Evolutionary conservation across 129 eudicot species (phyloP).

Genomic region (Flaveria linearis): DNA sequence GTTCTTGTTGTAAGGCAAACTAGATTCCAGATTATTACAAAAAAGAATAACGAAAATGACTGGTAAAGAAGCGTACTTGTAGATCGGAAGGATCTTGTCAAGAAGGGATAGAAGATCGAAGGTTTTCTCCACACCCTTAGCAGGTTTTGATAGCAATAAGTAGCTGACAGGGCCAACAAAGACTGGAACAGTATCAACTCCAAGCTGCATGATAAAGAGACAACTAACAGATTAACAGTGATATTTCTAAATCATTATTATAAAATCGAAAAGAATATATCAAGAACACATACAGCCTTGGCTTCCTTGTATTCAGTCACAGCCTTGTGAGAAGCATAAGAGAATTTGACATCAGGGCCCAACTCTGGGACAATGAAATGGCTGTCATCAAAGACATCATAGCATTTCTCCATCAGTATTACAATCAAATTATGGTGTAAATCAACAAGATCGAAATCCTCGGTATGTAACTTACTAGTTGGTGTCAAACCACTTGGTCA

Average conservation of each 20-base stretch:
- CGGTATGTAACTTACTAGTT: conserved; percentile 77
- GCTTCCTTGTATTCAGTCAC: conserved; percentile 98
- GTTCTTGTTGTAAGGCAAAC: conserved; percentile 2
- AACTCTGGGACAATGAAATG: conserved; percentile 97
- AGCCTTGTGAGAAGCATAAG: conserved; percentile 99
- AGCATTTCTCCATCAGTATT: neutral
- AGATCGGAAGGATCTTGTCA: neutral
- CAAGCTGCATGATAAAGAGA: neutral
- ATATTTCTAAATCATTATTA: neutral
- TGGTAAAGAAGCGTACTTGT: neutral
- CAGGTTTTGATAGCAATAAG: conserved; percentile 8
- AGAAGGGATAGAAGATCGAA: conserved; percentile 1
- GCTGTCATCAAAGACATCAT: conserved; percentile 46
- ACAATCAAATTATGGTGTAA: neutral
- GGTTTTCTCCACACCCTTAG: neutral
- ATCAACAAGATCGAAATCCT: neutral
- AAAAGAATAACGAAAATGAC: neutral
- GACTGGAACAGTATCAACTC: conserved; percentile 1
- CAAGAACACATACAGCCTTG: conserved; percentile 68
- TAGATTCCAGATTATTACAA: neutral
- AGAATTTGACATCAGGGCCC: conserved; percentile 88
- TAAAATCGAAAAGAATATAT: neutral
- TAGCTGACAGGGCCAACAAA: conserved; percentile 8
- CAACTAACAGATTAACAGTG: neutral
- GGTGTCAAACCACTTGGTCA: conserved; percentile 99